Percentiles rank a stretch among this genome's conserved stretches.
Evolutionary conservation across 2,329 filamentous ascomycete genomes (phyloP).

Genomic region (Simplicillium sp.): DNA sequence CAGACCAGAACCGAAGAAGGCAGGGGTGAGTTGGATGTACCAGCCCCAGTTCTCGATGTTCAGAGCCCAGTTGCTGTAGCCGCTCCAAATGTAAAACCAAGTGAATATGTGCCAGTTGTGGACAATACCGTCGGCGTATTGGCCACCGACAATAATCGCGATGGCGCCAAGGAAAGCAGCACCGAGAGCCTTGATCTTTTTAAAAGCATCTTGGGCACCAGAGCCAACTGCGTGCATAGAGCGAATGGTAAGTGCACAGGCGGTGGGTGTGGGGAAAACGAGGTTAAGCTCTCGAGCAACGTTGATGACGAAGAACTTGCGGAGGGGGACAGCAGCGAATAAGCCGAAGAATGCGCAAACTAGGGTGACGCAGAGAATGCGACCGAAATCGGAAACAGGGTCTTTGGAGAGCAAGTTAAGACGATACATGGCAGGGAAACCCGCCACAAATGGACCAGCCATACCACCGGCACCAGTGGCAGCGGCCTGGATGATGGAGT

Average conservation of each 20-base stretch:
- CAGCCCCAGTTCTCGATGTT: conserved; percentile 52
- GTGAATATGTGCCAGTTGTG: conserved; percentile 48
- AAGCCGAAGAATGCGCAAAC: conserved; percentile 56
- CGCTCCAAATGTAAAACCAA: conserved; percentile 44
- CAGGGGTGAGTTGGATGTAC: conserved; percentile 48
- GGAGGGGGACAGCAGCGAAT: conserved; percentile 51
- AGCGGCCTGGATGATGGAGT: conserved; percentile 51
- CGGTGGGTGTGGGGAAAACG: conserved; percentile 49
- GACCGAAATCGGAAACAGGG: conserved; percentile 44
- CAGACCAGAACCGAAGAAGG: conserved; percentile 46
- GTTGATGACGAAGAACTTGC: conserved; percentile 60
- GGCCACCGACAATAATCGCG: conserved; percentile 42
- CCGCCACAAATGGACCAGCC: conserved; percentile 46
- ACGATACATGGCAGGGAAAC: conserved; percentile 50
- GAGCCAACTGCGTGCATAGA: conserved; percentile 49
- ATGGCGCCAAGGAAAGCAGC: conserved; percentile 40
- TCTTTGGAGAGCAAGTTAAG: conserved; percentile 36
- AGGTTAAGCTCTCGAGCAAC: conserved; percentile 50
- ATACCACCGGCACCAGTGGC: conserved; percentile 51
- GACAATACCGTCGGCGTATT: conserved; percentile 49
- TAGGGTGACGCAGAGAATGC: conserved; percentile 49
- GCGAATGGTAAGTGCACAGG: conserved; percentile 51
- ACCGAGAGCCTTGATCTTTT: conserved; percentile 47
- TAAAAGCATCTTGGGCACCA: conserved; percentile 40
- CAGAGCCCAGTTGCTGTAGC: conserved; percentile 38